Conservation (phyloP, 371 early-diverging fungal genomes). For the Mortierella sp. region DNA sequence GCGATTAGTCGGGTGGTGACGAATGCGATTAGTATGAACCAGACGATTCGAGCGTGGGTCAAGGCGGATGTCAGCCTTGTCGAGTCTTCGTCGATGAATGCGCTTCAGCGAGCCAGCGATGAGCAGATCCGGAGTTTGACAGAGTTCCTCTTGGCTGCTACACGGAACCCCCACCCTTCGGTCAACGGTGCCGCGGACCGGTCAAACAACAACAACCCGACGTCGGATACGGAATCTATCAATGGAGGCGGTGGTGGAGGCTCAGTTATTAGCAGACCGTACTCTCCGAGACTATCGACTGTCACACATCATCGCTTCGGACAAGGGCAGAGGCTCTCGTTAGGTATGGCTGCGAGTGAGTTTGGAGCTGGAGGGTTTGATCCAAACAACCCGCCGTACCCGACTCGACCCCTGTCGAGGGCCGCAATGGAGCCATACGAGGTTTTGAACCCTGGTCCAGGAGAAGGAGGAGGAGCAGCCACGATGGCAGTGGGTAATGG, state of each 20-base stretch:
- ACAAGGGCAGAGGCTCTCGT: constrained; percentile 32
- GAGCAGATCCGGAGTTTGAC: constrained; percentile 55
- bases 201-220: not conserved
- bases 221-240: not conserved
- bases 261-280: constrained; percentile 19
- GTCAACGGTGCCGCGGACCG: not conserved
- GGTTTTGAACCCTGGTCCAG: not conserved
- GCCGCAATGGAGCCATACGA: constrained; percentile 3
- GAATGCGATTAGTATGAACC: constrained; percentile 45
- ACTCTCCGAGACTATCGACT: constrained; percentile 24
- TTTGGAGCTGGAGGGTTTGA: constrained; percentile 15
- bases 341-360: constrained; percentile 20
- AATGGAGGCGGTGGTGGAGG: constrained; percentile 13
- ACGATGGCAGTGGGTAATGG: constrained; percentile 9
- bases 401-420: constrained; percentile 31
- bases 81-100: constrained; percentile 44
- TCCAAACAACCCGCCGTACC: constrained; percentile 12
- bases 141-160: constrained; percentile 29
- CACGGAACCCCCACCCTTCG: constrained; percentile 2
- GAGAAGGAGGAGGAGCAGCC: constrained; percentile 14
- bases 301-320: constrained; percentile 11
- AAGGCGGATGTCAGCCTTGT: constrained; percentile 46
- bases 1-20: constrained; percentile 41
- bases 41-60: constrained; percentile 43
- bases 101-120: constrained; percentile 46